Evolutionary conservation across 257 asterid genomes (phyloP).

Genomic region (Salvia hispanica): DNA sequence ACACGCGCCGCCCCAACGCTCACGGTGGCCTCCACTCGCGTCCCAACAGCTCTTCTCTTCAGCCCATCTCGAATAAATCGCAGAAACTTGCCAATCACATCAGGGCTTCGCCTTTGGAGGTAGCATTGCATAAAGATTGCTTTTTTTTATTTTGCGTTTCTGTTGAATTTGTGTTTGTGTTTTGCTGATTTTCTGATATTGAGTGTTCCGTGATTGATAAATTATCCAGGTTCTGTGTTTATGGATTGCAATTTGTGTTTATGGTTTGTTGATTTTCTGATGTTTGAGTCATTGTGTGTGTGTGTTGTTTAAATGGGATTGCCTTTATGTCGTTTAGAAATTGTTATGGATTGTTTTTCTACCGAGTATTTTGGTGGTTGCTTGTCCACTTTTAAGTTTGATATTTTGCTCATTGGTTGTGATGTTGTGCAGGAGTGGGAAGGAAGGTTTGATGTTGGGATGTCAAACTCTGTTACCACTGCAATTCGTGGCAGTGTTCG

Average conservation of each 20-base stretch:
- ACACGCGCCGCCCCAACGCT: slow-evolving; percentile 78
- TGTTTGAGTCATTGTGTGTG: neutral
- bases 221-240: neutral
- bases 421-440: slow-evolving; percentile 85
- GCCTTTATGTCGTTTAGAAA: neutral
- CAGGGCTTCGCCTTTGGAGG: slow-evolving; percentile 91
- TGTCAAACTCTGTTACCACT: slow-evolving; percentile 95
- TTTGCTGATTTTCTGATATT: slow-evolving; percentile 13
- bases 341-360: neutral
- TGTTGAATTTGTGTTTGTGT: slow-evolving; percentile 14
- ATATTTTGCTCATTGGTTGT: neutral
- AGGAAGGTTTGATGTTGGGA: slow-evolving; percentile 77
- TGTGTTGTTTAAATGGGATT: neutral
- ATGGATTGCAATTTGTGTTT: neutral
- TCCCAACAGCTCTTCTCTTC: slow-evolving; percentile 69
- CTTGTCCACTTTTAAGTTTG: neutral
- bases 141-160: slow-evolving; percentile 7
- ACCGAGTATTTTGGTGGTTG: neutral
- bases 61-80: slow-evolving; percentile 80
- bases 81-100: slow-evolving; percentile 64
- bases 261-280: neutral
- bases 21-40: slow-evolving; percentile 88
- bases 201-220: neutral
- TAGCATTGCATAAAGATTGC: slow-evolving; percentile 27
- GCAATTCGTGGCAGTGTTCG: slow-evolving; percentile 98